Evolutionary conservation across 371 early-diverging fungal genomes (phyloP).

Genomic region (Phascolomyces articulosus): DNA sequence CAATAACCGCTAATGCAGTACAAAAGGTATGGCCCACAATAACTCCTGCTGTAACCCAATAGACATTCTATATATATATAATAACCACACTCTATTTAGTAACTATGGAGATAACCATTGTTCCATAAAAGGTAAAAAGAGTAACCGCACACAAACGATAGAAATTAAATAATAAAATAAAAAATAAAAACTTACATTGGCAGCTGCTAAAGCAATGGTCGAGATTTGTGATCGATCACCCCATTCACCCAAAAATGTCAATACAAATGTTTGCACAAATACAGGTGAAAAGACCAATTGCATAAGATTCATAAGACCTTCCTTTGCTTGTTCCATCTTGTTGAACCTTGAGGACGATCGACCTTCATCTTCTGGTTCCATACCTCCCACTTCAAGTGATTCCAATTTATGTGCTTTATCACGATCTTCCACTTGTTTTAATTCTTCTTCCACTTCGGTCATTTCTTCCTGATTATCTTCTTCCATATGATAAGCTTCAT

Average conservation of each 20-base stretch:
- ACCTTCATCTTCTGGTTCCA: conserved; percentile 19
- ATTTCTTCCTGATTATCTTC: conserved; percentile 88
- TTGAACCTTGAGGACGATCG: background rate
- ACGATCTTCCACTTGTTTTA: conserved; percentile 77
- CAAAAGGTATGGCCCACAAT: conserved; percentile 90
- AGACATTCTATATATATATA: conserved; percentile 64
- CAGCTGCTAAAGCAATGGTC: conserved; percentile 94
- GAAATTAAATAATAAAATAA: conserved; percentile 6
- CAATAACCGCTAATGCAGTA: conserved; percentile 91
- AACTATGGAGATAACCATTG: background rate
- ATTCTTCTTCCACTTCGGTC: conserved; percentile 85
- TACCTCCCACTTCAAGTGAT: conserved; percentile 42
- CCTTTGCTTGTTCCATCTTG: conserved; percentile 32
- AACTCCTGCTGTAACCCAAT: conserved; percentile 86
- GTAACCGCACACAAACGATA: background rate
- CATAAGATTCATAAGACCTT: conserved; percentile 63
- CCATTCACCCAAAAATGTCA: conserved; percentile 98
- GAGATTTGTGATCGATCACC: conserved; percentile 95
- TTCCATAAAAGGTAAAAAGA: conserved; percentile 3
- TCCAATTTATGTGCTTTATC: conserved; percentile 63
- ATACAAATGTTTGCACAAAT: conserved; percentile 92
- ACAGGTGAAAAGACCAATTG: conserved; percentile 85
- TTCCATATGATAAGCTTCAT: conserved; percentile 86
- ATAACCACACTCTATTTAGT: conserved; percentile 18
- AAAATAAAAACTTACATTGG: conserved; percentile 62